These are phyloP conservation scores for Aspergillus hancockii DNA, from an alignment of 495 filamentous ascomycete species.

Conservation along the genomic window DNA sequence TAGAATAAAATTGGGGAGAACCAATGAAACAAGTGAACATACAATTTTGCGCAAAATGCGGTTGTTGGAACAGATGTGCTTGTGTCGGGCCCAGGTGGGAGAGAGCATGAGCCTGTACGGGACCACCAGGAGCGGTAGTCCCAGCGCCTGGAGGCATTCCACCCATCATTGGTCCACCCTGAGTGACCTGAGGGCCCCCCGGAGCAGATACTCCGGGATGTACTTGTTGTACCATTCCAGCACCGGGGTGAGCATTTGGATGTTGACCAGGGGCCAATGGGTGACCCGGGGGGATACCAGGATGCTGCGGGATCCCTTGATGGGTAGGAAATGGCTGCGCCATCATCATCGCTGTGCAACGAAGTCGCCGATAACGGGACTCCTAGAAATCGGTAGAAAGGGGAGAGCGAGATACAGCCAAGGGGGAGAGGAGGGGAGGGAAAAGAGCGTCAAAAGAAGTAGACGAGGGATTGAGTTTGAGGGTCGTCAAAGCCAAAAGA, in stretches of 20 bases:
- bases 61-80: slow-evolving; percentile 63
- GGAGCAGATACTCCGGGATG: slow-evolving; percentile 85
- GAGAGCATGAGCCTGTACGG: slow-evolving; percentile 71
- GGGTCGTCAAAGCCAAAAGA: background rate
- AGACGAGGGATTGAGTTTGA: background rate
- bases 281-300: slow-evolving; percentile 73
- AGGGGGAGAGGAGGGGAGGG: slow-evolving; percentile 14
- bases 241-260: slow-evolving; percentile 57
- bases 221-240: slow-evolving; percentile 73
- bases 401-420: background rate
- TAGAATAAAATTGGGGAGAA: slow-evolving; percentile 2
- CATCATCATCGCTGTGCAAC: slow-evolving; percentile 69
- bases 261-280: slow-evolving; percentile 72
- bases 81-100: slow-evolving; percentile 74
- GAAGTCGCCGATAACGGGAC: slow-evolving; percentile 39
- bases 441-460: slow-evolving; percentile 4
- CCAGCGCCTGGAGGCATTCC: slow-evolving; percentile 74
- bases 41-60: slow-evolving; percentile 49
- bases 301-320: slow-evolving; percentile 72
- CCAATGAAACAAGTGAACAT: slow-evolving; percentile 21
- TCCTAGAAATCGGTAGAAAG: slow-evolving; percentile 13
- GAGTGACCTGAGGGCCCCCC: slow-evolving; percentile 74
- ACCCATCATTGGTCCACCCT: slow-evolving; percentile 75
- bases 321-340: slow-evolving; percentile 70
- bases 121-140: slow-evolving; percentile 53